These are phyloP conservation scores for Pneumocystis murina DNA, from an alignment of 1,139 yeast genomes.

Conservation along the genomic window DNA sequence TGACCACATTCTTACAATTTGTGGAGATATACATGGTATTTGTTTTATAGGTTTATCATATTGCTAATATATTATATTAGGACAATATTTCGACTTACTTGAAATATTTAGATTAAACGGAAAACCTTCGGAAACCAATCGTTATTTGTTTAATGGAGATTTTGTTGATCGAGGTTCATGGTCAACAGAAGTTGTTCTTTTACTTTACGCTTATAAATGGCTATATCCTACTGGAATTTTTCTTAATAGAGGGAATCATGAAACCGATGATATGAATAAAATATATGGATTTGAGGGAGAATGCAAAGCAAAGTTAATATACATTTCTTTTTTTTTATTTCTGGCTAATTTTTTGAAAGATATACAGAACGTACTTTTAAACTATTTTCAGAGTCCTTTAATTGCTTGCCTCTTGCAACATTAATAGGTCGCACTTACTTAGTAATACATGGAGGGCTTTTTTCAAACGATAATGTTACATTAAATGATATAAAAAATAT, in stretches of 20 bases:
- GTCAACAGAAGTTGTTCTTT: conserved; percentile 90
- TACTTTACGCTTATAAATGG: conserved; percentile 64
- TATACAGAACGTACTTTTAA: conserved; percentile 72
- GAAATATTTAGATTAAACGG: conserved; percentile 69
- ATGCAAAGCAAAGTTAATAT: conserved; percentile 51
- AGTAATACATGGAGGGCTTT: conserved; percentile 91
- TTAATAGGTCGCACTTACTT: conserved; percentile 62
- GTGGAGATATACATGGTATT: conserved; percentile 74
- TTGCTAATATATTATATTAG: conserved; percentile 23
- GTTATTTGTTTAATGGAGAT: conserved; percentile 86
- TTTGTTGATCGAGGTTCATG: conserved; percentile 97
- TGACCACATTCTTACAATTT: conserved; percentile 47
- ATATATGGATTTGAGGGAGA: conserved; percentile 95
- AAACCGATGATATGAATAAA: conserved; percentile 91
- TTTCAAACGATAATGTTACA: conserved; percentile 59
- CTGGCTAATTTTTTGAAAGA: conserved; percentile 7
- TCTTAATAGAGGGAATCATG: conserved; percentile 91
- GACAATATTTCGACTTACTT: conserved; percentile 81
- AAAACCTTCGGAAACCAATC: conserved; percentile 46
- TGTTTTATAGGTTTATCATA: neutral
- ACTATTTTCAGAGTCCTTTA: conserved; percentile 76
- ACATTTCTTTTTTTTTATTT: neutral
- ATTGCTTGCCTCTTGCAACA: conserved; percentile 74
- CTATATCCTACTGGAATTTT: conserved; percentile 58
- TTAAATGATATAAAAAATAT: conserved; percentile 58